phyloP scores from a whole-genome alignment of 495 filamentous ascomycete genomes.

The Aspergillus nanangensis region DNA sequence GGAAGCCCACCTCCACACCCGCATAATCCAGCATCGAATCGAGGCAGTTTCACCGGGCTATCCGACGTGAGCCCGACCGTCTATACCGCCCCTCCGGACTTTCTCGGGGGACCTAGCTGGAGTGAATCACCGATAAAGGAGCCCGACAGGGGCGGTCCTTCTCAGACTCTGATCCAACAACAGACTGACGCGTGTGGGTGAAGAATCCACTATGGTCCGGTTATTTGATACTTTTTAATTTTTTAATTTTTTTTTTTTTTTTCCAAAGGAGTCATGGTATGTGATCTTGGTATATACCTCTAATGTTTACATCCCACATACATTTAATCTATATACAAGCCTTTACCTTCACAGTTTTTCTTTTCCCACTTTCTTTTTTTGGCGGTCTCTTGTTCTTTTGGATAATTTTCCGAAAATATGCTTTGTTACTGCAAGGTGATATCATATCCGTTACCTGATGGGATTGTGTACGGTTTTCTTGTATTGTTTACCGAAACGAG shows the following conservation, averaged over 20 bases:
- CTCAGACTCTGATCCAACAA: no score
- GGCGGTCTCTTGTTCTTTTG: background rate
- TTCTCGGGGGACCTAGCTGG: constrained; percentile 8
- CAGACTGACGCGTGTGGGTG: no score
- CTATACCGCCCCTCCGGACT: constrained; percentile 17
- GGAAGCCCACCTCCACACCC: constrained; percentile 51
- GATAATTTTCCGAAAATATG: background rate
- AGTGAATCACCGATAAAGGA: constrained; percentile 13
- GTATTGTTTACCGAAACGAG: no score
- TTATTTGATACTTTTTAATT: no score
- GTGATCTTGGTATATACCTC: background rate
- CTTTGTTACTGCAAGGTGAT: background rate
- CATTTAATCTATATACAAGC: background rate
- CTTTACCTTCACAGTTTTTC: background rate
- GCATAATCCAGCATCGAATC: constrained; percentile 28
- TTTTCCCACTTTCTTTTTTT: background rate
- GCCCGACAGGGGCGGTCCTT: constrained; percentile 6
- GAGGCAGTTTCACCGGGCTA: constrained; percentile 30
- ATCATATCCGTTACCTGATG: no score
- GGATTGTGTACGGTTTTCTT: no score
- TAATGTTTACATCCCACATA: no score
- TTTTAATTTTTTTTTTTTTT: background rate
- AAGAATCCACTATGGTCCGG: no score
- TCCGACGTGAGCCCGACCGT: constrained; percentile 34
- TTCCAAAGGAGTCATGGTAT: background rate